Base-by-base conservation (phyloP, 164 flowering plant genomes). In the Chimonanthus salicifolius region DNA sequence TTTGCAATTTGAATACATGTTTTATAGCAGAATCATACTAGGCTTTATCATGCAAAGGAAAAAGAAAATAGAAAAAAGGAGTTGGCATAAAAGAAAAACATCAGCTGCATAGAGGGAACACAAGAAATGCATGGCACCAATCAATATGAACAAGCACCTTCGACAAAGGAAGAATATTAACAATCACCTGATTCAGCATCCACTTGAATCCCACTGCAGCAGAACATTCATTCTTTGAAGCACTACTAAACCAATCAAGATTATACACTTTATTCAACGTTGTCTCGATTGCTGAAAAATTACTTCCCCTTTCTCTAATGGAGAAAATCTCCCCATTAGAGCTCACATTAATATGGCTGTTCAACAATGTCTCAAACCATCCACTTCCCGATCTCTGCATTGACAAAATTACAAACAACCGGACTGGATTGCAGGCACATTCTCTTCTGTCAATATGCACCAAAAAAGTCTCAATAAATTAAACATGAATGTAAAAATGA, bases 321-420 rank as follows among this genome's bases (percentile, higher is more conserved):
- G 84, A 82, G 76, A 86, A 86, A 8, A 86, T 83, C 70, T 86
- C 89, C 50, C 87, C 89, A 48, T 86, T 83, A 6, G 89, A 86
- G 78, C 85, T 86, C 15, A 86, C 79, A 68, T 86, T 86, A 18
- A 75, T 76, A 78, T 86, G 89, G 67, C 85, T 86, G 70, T 86
- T 86, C 71, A 86, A 74, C 70, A 84, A 70, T 15, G 89, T 86
- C 64, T 86, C 89, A 70, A 86, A 86, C 89, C 89, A 86, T 72
- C 89, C 87, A 74, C 87, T 86, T 44, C 89, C 89, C 3, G 88
- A 86, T 71, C 88, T 86, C 71, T 86, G 88, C 87, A 80, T 84
- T 7, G 89, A 86, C 71, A 86, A 75, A 66, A 86, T 86, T 66
- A 80, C 84, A 71, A 86, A 86, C 76, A 74, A 78, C 47, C 89